Evolutionary conservation across 257 asterid genomes (phyloP), one percentile per base, ranked within the genome.

Genomic region (Fraxinus excelsior): DNA sequence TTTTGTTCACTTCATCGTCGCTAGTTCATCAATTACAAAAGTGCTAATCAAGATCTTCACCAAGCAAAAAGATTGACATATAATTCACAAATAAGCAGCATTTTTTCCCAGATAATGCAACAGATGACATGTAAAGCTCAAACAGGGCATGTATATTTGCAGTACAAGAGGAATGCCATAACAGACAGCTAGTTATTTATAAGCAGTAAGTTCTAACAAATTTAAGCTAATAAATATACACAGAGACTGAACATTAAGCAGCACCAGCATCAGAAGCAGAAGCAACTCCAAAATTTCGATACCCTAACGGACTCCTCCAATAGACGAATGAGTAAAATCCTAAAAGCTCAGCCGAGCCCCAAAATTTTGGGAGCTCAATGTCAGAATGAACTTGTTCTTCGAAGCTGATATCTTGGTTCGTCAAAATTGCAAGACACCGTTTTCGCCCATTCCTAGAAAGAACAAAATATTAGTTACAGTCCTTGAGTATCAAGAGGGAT

Each of bases 341-440:
- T 21, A 60, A 40, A 40, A 51, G 80, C 53, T 75, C 21, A 21
- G 16, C 60, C 21, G 58, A 65, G 80, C 74, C 65, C 67, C 80
- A 76, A 75, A 79, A 74, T 38, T 74, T 73, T 29, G n/a, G 19
- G 1, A 13, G 40, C 9, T 32, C 26, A 11, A 38, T 46, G 19
- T 93, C 85, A 93, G 82, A 91, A 74, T 2, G 97, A 91, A 74
- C 82, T 87, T 3, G 96, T 91, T 88, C 97, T 83, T 70, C 96
- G 87, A 14, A 91, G 90, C 86, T 93, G 97, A 78, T 85, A 91
- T 85, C 90, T 88, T 74, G 90, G 82, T 82, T 88, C 87, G 34
- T 86, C 70, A 38, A 84, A 68, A 35, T 79, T 81, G 35, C 78
- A 64, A 7, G 67, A 77, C 35, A 85, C 8, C 70, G 71, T 58